Conservation (phyloP, 805 yeast species). For the Cyberlindnera bimundalis region DNA sequence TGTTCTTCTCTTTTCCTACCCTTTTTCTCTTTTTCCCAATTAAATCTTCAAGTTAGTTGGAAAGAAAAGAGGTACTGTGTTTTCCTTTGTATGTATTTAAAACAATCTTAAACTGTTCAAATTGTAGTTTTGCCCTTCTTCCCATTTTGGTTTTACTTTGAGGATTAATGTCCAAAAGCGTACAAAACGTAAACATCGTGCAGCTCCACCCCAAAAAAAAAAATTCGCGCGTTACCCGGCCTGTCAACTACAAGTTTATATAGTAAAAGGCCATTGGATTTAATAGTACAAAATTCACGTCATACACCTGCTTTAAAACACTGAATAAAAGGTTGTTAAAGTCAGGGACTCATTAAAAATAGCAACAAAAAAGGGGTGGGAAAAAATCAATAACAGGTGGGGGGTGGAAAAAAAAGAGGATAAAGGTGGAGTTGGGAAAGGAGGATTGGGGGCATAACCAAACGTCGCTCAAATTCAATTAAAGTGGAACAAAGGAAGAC, state of each 20-base stretch:
- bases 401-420: background rate
- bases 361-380: background rate
- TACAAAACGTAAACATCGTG: slow-evolving; percentile 6
- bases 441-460: background rate
- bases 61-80: no score
- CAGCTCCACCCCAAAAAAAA: no score
- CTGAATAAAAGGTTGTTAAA: background rate
- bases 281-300: slow-evolving; percentile 9
- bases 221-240: slow-evolving; percentile 1
- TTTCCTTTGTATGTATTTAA: no score
- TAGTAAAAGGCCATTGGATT: slow-evolving; percentile 1
- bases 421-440: background rate
- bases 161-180: slow-evolving; percentile 2
- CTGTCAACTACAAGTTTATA: no score
- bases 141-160: no score
- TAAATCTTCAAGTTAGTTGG: no score
- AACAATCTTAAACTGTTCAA: no score
- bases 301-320: slow-evolving; percentile 1
- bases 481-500: background rate
- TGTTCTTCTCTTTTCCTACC: no score
- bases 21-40: no score
- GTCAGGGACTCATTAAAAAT: background rate
- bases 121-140: no score
- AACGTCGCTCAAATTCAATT: slow-evolving; percentile 1
- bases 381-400: no score